phyloP scores from a whole-genome alignment of 306 rosid genomes.

The Psophocarpus tetragonolobus region DNA sequence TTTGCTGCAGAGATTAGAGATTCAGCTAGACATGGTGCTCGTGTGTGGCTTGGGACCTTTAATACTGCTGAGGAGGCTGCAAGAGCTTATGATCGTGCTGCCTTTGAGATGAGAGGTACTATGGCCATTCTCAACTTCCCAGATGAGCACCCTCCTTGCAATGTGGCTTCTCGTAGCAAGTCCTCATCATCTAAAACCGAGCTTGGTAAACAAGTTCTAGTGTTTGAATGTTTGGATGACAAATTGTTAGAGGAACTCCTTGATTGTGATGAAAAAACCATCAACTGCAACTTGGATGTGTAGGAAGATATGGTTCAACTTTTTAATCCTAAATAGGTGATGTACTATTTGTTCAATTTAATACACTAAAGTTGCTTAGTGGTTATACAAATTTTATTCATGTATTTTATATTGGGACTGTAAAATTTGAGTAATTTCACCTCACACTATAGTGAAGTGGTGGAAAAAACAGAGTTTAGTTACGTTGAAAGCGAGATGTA shows the following conservation, averaged over 20 bases:
- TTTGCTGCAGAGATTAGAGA: constrained; percentile 47
- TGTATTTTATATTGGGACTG: background rate
- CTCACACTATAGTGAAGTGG: background rate
- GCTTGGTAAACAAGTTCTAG: constrained; percentile 45
- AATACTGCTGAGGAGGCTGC: constrained; percentile 65
- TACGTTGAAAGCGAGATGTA: background rate
- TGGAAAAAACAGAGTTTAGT: background rate
- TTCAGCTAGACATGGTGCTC: constrained; percentile 43
- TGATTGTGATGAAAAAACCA: constrained; percentile 35
- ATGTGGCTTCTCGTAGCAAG: constrained; percentile 3
- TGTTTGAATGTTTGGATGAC: constrained; percentile 67
- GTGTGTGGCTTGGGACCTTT: constrained; percentile 80
- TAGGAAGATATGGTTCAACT: background rate
- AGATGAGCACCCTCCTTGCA: constrained; percentile 38
- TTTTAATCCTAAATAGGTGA: background rate
- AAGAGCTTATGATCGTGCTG: constrained; percentile 73
- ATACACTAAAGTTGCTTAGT: background rate
- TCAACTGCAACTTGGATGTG: background rate
- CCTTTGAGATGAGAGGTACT: constrained; percentile 65
- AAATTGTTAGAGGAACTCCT: constrained; percentile 71
- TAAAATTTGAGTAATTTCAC: background rate
- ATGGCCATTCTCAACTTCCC: constrained; percentile 77
- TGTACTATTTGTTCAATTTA: background rate
- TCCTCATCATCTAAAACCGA: constrained; percentile 23
- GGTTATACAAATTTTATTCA: background rate